Base-by-base conservation (phyloP, 306 rosid species). In the Clitoria ternatea region DNA sequence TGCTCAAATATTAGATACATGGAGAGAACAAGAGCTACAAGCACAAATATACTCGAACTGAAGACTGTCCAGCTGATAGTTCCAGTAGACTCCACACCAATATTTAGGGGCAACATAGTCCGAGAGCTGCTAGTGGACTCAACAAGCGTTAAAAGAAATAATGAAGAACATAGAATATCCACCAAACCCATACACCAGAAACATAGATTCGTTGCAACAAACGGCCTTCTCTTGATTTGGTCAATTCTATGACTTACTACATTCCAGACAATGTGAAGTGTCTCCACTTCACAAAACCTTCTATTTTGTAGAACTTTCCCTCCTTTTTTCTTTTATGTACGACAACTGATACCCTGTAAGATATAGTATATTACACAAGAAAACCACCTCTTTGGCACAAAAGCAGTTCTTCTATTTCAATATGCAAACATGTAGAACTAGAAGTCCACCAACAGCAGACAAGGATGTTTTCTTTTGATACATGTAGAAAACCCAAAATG, bases 1-100 rank as follows among this genome's bases (percentile, higher is more conserved):
- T 95, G 97, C 88, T 95, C 92, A 1, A 91, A 85, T 74, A 91
- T 95, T 61, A 95, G 89, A 85, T 83, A 89, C 82, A 77, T 87
- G 69, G 99, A 95, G 80, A 95, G 96, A 55, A 91, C 54, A 61
- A 95, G 81, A 48, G 99, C 91, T 77, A 86, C 85, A 15, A 88
- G 65, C 22, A 95, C 97, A 19, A 91, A 95, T 80, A 89, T 69
- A 80, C 92, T 84, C 23, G 99, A 88, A 79, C 96, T 95, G 83
- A 80, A 66, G 74, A 89, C 73, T 40, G 96, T 87, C 99, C 92
- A 95, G 86, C 94, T 85, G 61, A 87, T 55, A 61, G 76, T 75
- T 57, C 61, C 75, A 7, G 92, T 30, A 47, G 86, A 80, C 68
- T 87, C 96, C 44, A 73, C 57, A 29, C 77, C 83, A 17, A 80